These are phyloP conservation scores for Rhododendron ferrugineum DNA, from an alignment of 148 eudicot genomes.

Conservation along the genomic window DNA sequence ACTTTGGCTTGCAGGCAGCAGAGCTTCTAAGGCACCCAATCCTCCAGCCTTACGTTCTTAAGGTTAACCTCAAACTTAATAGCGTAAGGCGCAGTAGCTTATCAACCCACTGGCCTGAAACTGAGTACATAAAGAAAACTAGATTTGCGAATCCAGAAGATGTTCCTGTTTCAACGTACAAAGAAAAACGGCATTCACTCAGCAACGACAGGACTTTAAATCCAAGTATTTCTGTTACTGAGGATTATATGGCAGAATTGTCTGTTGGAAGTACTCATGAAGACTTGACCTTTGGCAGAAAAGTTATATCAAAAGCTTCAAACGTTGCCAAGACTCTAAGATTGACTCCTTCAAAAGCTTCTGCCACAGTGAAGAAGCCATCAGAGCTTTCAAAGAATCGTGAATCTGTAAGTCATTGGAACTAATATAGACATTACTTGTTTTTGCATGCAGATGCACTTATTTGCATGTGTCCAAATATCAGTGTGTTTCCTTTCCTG, in stretches of 20 bases:
- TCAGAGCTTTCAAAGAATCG: conserved; percentile 47
- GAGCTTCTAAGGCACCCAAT: conserved; percentile 79
- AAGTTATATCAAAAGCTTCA: conserved; percentile 37
- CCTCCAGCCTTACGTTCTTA: conserved; percentile 74
- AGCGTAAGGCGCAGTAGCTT: conserved; percentile 58
- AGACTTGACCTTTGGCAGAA: conserved; percentile 26
- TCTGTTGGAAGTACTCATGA: conserved; percentile 43
- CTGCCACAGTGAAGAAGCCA: conserved; percentile 44
- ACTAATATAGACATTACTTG: neutral
- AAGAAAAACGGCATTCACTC: conserved; percentile 25
- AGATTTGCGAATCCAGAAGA: conserved; percentile 59
- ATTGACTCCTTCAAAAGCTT: conserved; percentile 42
- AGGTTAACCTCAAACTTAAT: conserved; percentile 68
- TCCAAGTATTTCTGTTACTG: conserved; percentile 71
- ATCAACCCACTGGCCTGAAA: conserved; percentile 55
- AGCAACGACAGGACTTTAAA: conserved; percentile 60
- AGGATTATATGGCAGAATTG: conserved; percentile 36
- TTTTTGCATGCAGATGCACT: neutral
- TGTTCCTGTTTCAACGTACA: conserved; percentile 19
- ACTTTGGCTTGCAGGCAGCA: conserved; percentile 61
- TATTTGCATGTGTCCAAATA: neutral
- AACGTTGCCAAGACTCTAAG: conserved; percentile 30
- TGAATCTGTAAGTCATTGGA: conserved; percentile 44
- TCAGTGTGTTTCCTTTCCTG: neutral
- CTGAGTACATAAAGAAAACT: conserved; percentile 55